Evolutionary conservation across 225 moss, liverwort and hornwort species (phyloP).

Genomic region (Straminergon stramineum): DNA sequence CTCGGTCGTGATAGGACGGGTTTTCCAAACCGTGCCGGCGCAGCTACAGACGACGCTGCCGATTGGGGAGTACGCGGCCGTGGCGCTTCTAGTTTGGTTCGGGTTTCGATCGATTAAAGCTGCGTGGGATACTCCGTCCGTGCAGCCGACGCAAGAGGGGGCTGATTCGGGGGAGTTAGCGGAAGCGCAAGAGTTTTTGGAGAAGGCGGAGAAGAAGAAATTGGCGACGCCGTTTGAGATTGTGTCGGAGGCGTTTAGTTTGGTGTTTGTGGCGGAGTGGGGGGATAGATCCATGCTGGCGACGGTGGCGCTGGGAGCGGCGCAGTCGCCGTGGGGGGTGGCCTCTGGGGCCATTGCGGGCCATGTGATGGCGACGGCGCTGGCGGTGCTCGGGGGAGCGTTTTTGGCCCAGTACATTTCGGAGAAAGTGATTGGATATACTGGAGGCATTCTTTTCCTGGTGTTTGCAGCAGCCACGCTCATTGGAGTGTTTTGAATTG

Average conservation of each 20-base stretch:
- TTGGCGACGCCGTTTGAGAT: constrained; percentile 51
- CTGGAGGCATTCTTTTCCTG: constrained; percentile 83
- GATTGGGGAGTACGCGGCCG: constrained; percentile 90
- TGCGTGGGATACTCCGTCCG: constrained; percentile 73
- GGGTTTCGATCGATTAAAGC: constrained; percentile 82
- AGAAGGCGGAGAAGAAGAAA: constrained; percentile 67
- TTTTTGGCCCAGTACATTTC: constrained; percentile 89
- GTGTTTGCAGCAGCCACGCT: constrained; percentile 86
- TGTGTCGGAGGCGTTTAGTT: constrained; percentile 64
- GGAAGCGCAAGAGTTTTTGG: constrained; percentile 77
- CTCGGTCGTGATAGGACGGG: constrained; percentile 80
- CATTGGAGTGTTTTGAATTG: constrained; percentile 63
- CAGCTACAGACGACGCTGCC: constrained; percentile 92
- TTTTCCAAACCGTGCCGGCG: constrained; percentile 77
- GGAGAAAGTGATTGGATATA: constrained; percentile 87
- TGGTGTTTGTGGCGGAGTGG: constrained; percentile 97
- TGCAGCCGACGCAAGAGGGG: constrained; percentile 6
- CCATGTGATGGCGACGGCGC: constrained; percentile 76
- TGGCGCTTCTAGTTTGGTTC: constrained; percentile 91
- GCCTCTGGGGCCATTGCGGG: constrained; percentile 89
- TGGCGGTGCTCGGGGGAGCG: constrained; percentile 91
- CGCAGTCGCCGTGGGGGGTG: constrained; percentile 91
- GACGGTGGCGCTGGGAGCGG: constrained; percentile 91
- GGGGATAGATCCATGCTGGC: constrained; percentile 98
- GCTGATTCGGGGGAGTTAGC: constrained; percentile 70